Conservation (phyloP, 768 basidiomycete species). For the Panaeolus papilionaceus region DNA sequence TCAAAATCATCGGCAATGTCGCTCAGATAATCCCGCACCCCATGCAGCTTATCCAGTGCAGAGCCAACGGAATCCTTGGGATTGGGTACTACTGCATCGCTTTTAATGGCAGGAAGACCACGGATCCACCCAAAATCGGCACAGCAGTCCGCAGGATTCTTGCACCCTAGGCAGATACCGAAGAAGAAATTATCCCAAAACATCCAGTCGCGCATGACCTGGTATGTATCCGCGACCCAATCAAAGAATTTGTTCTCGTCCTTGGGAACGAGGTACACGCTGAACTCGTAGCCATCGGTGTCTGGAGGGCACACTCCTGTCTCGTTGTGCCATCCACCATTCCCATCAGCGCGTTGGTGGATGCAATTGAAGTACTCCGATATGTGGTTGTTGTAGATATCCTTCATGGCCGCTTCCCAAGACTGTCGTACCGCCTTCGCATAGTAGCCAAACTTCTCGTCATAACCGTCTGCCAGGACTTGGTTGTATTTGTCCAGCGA, state of each 20-base stretch:
- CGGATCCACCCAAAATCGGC: not conserved
- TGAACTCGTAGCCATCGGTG: not conserved
- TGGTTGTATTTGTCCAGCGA: not conserved
- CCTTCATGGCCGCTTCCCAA: not conserved
- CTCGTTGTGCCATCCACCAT: slow-evolving; percentile 1
- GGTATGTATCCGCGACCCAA: not conserved
- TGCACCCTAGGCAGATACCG: not conserved
- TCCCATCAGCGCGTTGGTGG: slow-evolving; percentile 4
- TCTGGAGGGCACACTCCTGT: slow-evolving; percentile 1
- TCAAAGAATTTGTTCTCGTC: slow-evolving; percentile 5
- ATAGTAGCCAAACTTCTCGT: slow-evolving; percentile 2
- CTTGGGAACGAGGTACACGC: slow-evolving; percentile 1
- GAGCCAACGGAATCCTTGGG: not conserved
- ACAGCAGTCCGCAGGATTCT: not conserved
- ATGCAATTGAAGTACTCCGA: not conserved
- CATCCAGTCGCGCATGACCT: slow-evolving; percentile 1
- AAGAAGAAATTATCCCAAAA: not conserved
- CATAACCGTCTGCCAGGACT: slow-evolving; percentile 3
- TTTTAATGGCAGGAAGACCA: not conserved
- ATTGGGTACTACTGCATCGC: slow-evolving; percentile 2
- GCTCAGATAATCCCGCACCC: not conserved
- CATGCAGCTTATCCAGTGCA: slow-evolving; percentile 7
- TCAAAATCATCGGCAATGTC: not conserved
- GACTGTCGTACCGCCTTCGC: not conserved
- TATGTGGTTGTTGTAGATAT: slow-evolving; percentile 5